phyloP scores from a whole-genome alignment of 352 stramenopile species.

The Phytophthora sp. region DNA sequence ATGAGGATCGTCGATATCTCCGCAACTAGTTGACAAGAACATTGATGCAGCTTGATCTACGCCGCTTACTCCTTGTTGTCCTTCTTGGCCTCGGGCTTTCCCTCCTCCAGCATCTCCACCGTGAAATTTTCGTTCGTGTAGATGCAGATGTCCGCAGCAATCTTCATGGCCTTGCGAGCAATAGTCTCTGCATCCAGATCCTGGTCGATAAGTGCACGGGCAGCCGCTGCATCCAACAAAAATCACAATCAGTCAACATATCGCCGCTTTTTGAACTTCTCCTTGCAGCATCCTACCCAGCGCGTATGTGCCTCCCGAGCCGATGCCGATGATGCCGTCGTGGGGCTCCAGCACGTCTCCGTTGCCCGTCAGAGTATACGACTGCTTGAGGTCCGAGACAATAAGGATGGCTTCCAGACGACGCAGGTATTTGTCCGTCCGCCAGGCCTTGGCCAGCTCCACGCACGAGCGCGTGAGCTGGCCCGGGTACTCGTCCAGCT shows the following conservation, averaged over 20 bases:
- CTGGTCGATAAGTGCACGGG: conserved; percentile 95
- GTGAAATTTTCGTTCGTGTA: conserved; percentile 99
- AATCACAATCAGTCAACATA: conserved; percentile 1
- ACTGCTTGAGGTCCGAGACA: conserved; percentile 95
- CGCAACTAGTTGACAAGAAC: background rate
- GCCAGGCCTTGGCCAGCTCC: conserved; percentile 98
- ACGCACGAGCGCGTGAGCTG: conserved; percentile 97
- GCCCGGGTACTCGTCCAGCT: conserved; percentile 98
- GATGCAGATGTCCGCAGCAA: conserved; percentile 98
- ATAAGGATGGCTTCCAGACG: conserved; percentile 95
- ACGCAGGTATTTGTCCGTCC: conserved; percentile 98
- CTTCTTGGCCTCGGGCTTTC: conserved; percentile 20
- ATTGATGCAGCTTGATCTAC: conserved; percentile 5
- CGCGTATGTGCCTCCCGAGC: conserved; percentile 93
- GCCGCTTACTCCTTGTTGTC: conserved; percentile 45
- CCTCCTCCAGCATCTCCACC: conserved; percentile 90
- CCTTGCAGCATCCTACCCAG: conserved; percentile 69
- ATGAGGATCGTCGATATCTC: conserved; percentile 2
- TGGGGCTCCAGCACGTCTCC: conserved; percentile 98
- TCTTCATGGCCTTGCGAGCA: conserved; percentile 93
- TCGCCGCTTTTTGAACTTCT: too few species aligned
- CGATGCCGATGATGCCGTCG: conserved; percentile 97
- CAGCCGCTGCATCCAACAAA: conserved; percentile 80
- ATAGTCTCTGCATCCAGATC: conserved; percentile 95
- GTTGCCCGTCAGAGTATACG: conserved; percentile 98